Conservation (phyloP, 148 eudicot species). For the Arctostaphylos glauca region DNA sequence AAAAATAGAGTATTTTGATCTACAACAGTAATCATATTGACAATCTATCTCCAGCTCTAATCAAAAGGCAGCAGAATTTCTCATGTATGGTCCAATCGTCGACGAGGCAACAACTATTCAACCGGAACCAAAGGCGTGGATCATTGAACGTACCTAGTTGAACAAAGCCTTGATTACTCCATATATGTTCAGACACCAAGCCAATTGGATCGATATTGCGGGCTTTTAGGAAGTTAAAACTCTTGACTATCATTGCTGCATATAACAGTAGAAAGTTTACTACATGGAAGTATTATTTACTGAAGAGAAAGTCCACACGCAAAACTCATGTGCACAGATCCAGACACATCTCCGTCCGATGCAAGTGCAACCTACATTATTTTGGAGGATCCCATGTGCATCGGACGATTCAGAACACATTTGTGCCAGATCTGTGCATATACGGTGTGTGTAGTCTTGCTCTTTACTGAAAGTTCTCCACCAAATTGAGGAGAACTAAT, state of each 20-base stretch:
- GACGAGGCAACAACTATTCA: too few species aligned
- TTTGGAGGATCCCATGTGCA: not conserved
- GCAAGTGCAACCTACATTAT: not conserved
- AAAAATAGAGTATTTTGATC: not conserved
- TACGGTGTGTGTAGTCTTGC: too few species aligned
- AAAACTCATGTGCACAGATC: too few species aligned
- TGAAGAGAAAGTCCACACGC: too few species aligned
- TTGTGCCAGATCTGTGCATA: too few species aligned
- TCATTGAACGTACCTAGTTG: too few species aligned
- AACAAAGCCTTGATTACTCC: not conserved
- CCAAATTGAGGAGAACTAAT: not conserved
- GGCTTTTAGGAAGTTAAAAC: not conserved
- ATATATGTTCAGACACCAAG: not conserved
- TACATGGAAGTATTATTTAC: too few species aligned
- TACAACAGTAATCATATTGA: not conserved
- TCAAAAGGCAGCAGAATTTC: not conserved
- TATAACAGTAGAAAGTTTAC: not conserved
- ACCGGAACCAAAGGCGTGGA: too few species aligned
- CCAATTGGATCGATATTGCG: not conserved
- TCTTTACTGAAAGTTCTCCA: too few species aligned
- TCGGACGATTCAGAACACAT: too few species aligned
- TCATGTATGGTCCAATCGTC: not conserved
- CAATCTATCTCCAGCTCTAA: not conserved
- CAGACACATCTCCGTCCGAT: too few species aligned
- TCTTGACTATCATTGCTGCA: not conserved